These are phyloP conservation scores for Lepiota venenata DNA, from an alignment of 768 basidiomycete species.

Conservation along the genomic window DNA sequence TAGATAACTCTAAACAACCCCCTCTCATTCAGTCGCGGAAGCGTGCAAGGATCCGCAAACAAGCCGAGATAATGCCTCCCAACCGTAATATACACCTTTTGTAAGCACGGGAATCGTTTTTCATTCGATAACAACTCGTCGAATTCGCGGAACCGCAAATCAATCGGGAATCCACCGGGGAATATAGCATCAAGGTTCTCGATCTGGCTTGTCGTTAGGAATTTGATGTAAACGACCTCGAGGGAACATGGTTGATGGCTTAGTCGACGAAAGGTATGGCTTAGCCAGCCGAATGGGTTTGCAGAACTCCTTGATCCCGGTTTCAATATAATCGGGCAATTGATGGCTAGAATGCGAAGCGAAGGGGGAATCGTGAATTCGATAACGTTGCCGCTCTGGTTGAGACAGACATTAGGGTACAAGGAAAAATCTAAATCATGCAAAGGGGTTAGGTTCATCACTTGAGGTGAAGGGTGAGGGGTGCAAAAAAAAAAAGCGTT, in stretches of 20 bases:
- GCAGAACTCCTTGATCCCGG: conserved; percentile 3
- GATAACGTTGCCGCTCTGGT: conserved; percentile 6
- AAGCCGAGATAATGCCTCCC: conserved; percentile 7
- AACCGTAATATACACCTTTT: conserved; percentile 9
- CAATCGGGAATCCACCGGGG: conserved; percentile 7
- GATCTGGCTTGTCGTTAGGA: conserved; percentile 5
- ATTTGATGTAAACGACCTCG: conserved; percentile 6
- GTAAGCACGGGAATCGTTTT: neutral
- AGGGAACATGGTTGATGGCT: conserved; percentile 5
- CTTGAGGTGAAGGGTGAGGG: neutral
- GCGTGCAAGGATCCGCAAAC: conserved; percentile 2
- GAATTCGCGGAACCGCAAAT: conserved; percentile 8
- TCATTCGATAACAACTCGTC: conserved; percentile 4
- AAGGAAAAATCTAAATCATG: conserved; percentile 4
- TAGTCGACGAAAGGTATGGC: neutral
- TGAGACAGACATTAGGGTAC: conserved; percentile 6
- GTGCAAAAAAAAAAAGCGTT: too few relatives aligned
- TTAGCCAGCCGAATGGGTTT: conserved; percentile 4
- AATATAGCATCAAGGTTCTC: conserved; percentile 9
- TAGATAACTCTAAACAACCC: conserved; percentile 6
- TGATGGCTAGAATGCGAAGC: conserved; percentile 9
- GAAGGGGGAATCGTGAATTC: conserved; percentile 1
- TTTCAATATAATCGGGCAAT: conserved; percentile 9
- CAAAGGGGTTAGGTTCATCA: neutral
- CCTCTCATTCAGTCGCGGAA: conserved; percentile 6